Evolutionary conservation across 2,329 filamentous ascomycete genomes (phyloP).

Genomic region (Colletotrichum sp.): DNA sequence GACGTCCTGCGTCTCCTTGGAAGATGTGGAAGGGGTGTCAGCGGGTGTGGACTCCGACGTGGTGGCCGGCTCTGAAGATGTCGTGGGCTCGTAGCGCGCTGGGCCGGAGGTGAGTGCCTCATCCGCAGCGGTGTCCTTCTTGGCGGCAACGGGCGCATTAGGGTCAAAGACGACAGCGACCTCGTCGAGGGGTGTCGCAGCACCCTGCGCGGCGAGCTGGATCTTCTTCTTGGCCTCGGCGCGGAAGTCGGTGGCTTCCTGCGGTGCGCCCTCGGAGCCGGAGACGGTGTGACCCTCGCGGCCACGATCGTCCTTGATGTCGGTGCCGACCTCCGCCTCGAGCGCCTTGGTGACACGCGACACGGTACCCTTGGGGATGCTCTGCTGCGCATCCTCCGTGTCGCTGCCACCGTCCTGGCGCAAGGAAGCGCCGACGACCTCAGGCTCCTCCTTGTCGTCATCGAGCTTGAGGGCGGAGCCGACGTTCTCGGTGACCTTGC

Average conservation of each 20-base stretch:
- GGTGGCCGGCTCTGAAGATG: background rate
- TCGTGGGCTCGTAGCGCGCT: background rate
- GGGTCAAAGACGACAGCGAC: conserved; percentile 10
- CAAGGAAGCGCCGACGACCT: background rate
- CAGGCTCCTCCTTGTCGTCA: conserved; percentile 22
- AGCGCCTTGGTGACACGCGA: background rate
- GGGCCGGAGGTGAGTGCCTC: background rate
- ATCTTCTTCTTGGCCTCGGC: conserved; percentile 17
- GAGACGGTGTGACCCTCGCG: conserved; percentile 2
- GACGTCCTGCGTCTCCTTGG: background rate
- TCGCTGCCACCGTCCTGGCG: background rate
- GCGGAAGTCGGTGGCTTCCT: conserved; percentile 12
- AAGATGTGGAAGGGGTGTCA: background rate
- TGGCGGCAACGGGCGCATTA: background rate
- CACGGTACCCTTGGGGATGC: background rate
- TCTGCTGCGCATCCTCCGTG: background rate
- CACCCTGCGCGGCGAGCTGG: conserved; percentile 1
- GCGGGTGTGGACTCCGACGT: background rate
- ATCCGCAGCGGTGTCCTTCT: background rate
- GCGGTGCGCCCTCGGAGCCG: conserved; percentile 1
- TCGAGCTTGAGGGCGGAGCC: conserved; percentile 37
- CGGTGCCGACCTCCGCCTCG: background rate
- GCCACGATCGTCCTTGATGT: conserved; percentile 18
- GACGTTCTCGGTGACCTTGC: conserved; percentile 40
- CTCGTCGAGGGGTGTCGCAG: conserved; percentile 16